Evolutionary conservation across 768 basidiomycete species (phyloP).

Genomic region (Boletellus ananiceps): DNA sequence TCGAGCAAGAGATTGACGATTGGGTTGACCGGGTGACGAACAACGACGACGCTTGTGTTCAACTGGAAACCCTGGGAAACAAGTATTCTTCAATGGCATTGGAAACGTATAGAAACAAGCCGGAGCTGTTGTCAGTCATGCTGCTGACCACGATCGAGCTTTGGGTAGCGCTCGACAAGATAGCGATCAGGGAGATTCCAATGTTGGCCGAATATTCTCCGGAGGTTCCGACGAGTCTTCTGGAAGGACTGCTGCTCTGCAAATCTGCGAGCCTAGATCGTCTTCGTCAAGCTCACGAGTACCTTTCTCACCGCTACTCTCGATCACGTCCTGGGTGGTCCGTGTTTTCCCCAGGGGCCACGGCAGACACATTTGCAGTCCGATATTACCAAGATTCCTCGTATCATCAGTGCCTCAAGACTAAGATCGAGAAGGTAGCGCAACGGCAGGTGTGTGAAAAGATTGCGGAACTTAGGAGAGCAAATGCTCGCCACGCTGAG

Average conservation of each 20-base stretch:
- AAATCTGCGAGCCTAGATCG: constrained; percentile 26
- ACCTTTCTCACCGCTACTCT: constrained; percentile 32
- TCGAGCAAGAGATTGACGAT: constrained; percentile 27
- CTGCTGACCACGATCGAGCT: constrained; percentile 36
- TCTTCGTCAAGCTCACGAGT: constrained; percentile 20
- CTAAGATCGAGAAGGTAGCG: constrained; percentile 30
- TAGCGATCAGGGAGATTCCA: constrained; percentile 16
- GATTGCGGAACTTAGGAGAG: constrained; percentile 22
- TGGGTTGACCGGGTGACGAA: constrained; percentile 28
- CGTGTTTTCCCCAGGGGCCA: constrained; percentile 28
- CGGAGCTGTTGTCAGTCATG: constrained; percentile 41
- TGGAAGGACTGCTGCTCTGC: constrained; percentile 28
- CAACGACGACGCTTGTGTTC: constrained; percentile 9
- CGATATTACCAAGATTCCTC: constrained; percentile 30
- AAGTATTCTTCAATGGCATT: constrained; percentile 26
- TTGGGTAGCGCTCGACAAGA: constrained; percentile 34
- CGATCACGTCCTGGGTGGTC: constrained; percentile 18
- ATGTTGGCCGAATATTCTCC: constrained; percentile 31
- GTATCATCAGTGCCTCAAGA: constrained; percentile 21
- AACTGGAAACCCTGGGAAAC: constrained; percentile 20
- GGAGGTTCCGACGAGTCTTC: constrained; percentile 25
- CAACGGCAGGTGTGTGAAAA: constrained; percentile 17
- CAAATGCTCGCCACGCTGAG: constrained; percentile 17
- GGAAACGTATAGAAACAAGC: constrained; percentile 27
- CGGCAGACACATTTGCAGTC: constrained; percentile 27